These are phyloP conservation scores for Streptanthus diversifolius DNA, from an alignment of 345 rosid genomes.

Conservation along the genomic window DNA sequence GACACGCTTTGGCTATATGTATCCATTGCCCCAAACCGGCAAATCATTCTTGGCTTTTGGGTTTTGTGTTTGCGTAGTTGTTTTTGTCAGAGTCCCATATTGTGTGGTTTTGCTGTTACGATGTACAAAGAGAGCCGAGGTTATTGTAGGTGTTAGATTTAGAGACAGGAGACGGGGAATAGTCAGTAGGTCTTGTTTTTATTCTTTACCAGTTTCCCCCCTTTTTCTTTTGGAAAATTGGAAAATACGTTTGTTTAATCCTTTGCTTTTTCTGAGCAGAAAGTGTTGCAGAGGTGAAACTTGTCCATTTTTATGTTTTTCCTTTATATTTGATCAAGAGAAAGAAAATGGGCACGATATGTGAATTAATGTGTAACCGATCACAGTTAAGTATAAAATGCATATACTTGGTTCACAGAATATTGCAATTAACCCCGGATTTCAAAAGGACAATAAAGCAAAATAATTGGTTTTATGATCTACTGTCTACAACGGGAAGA, in stretches of 20 bases:
- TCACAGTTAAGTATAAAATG: not conserved
- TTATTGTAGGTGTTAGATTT: conserved; percentile 29
- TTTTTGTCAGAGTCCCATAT: conserved; percentile 10
- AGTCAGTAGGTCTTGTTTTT: conserved; percentile 26
- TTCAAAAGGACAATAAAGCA: not conserved
- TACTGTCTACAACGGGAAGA: conserved; percentile 13
- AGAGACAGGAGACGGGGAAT: conserved; percentile 12
- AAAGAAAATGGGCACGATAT: not conserved
- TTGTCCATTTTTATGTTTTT: not conserved
- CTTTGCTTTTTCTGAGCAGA: conserved; percentile 5
- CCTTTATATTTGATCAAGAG: not conserved
- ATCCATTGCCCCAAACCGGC: conserved; percentile 33
- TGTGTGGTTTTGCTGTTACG: conserved; percentile 24
- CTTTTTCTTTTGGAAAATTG: conserved; percentile 13
- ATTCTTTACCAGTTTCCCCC: conserved; percentile 1
- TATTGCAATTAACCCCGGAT: not conserved
- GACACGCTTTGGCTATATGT: conserved; percentile 45
- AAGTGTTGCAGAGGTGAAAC: not conserved
- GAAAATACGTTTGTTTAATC: conserved; percentile 25
- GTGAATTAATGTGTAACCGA: not conserved
- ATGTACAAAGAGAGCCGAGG: conserved; percentile 31
- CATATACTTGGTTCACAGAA: not conserved
- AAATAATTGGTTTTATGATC: not conserved
- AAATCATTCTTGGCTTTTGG: conserved; percentile 42
- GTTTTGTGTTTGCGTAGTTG: conserved; percentile 23